Evolutionary conservation across 2,329 filamentous ascomycete species (phyloP).

Genomic region (Penicillium digitatum): DNA sequence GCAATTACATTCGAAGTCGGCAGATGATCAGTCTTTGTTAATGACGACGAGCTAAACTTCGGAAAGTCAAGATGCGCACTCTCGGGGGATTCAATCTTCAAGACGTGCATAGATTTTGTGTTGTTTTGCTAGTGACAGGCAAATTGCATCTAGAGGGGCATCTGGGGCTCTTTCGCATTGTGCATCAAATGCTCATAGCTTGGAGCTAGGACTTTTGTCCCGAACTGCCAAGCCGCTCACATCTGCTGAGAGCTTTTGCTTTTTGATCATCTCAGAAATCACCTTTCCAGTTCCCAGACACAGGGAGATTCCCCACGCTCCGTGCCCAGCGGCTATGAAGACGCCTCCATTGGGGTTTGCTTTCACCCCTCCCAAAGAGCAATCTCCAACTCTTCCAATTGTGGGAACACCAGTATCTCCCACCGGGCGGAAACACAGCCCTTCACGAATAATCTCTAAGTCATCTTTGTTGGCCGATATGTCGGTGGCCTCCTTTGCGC

Average conservation of each 20-base stretch:
- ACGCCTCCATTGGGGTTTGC: conserved; percentile 52
- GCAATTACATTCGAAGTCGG: background rate
- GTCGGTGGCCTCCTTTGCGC: conserved; percentile 11
- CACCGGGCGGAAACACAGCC: conserved; percentile 70
- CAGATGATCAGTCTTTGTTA: background rate
- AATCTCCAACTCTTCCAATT: conserved; percentile 55
- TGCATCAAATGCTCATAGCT: background rate
- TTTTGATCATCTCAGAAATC: conserved; percentile 66
- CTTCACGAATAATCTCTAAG: conserved; percentile 60
- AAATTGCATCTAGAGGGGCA: background rate
- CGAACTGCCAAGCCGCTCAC: conserved; percentile 50
- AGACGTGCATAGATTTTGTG: background rate
- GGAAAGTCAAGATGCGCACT: background rate
- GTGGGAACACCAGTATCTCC: conserved; percentile 63
- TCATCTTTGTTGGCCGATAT: conserved; percentile 45
- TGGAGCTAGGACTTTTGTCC: background rate
- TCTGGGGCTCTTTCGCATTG: background rate
- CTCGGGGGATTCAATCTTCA: background rate
- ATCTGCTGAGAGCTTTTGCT: conserved; percentile 56
- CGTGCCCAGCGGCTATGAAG: conserved; percentile 68
- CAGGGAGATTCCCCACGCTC: conserved; percentile 68
- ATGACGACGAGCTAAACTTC: background rate
- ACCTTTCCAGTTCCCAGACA: conserved; percentile 66
- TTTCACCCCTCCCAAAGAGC: conserved; percentile 52
- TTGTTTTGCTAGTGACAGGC: background rate